Base-by-base conservation (phyloP, 2,329 filamentous ascomycete species). In the Zelopaecilomyces penicillatus region DNA sequence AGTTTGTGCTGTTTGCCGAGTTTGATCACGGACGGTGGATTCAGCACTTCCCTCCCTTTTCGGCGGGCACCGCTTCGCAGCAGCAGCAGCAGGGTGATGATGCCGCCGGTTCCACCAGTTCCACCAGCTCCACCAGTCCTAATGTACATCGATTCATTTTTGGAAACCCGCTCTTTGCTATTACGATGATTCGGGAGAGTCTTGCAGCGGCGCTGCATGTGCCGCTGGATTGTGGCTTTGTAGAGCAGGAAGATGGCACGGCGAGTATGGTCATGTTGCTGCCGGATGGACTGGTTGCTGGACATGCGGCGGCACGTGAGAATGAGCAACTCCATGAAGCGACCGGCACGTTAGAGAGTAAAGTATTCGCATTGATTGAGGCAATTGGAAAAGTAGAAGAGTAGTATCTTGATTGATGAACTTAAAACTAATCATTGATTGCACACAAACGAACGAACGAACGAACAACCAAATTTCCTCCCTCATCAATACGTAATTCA, bases 11-110 rank as follows among this genome's bases (percentile, higher is more conserved):
- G 10, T 43, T 43, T 43, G 42, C 42, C 30, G 42, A 43, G 29
- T 43, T 43, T 28, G 29, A 43, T 12, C 41, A 43, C 41, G 41
- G 41, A 29, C 12, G 41, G 10, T 43, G 41, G 41, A 43, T 43
- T 30, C 32, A 34, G 8, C 28, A 43, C 26, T 43, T 43, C 34
- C n/a, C 41, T 19, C 40, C 31, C 11, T 35, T 34, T 27, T 9
- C 32, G 8, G 32, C 8, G 12, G 32, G 32, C 9, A 19, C 19
- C 19, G 19, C 19, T 19, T 19, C 19, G 19, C 19, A 19, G 19
- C 19, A 19, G 19, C 19, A 19, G 19, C 19, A 19, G 19, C 19
- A 19, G 19, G 32, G 32, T 9, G 32, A 34, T 12, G 12, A 34
- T 12, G 19, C 19, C 19, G 19, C 19, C 19, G 19, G 19, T 19